Conservation (phyloP, 2,329 filamentous ascomycete species). For the Fusarium sp. region DNA sequence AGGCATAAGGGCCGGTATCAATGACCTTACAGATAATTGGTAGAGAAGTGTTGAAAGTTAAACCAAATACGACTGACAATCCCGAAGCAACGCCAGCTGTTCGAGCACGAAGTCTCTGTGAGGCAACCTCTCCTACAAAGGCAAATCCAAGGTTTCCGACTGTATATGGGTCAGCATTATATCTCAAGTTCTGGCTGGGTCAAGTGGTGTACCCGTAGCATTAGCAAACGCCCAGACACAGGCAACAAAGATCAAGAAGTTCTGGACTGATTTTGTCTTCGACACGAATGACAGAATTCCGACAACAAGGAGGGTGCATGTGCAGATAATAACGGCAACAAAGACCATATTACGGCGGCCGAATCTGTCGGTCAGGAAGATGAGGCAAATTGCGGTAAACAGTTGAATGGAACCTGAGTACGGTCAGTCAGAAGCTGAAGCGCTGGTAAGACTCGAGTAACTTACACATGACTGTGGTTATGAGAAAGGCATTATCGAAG, state of each 20-base stretch:
- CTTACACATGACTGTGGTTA: conserved; percentile 29
- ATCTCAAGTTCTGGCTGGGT: too few species aligned
- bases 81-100: conserved; percentile 26
- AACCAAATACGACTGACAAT: conserved; percentile 6
- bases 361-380: conserved; percentile 19
- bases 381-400: conserved; percentile 16
- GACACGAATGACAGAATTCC: conserved; percentile 16
- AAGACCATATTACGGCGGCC: conserved; percentile 28
- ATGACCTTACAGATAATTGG: too few species aligned
- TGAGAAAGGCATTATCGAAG: conserved; percentile 26
- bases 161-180: too few species aligned
- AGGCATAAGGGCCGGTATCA: too few species aligned
- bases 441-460: neutral
- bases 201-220: neutral
- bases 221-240: conserved; percentile 32
- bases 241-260: conserved; percentile 30
- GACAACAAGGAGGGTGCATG: conserved; percentile 22
- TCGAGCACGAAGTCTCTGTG: conserved; percentile 26
- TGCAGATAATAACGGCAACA: conserved; percentile 16
- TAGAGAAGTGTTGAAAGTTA: too few species aligned
- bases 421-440: neutral
- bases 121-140: conserved; percentile 29
- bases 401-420: conserved; percentile 20
- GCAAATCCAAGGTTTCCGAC: conserved; percentile 17
- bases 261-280: conserved; percentile 11